These are phyloP conservation scores for Neurospora sp. DNA, from an alignment of 495 filamentous ascomycete genomes.

Conservation along the genomic window DNA sequence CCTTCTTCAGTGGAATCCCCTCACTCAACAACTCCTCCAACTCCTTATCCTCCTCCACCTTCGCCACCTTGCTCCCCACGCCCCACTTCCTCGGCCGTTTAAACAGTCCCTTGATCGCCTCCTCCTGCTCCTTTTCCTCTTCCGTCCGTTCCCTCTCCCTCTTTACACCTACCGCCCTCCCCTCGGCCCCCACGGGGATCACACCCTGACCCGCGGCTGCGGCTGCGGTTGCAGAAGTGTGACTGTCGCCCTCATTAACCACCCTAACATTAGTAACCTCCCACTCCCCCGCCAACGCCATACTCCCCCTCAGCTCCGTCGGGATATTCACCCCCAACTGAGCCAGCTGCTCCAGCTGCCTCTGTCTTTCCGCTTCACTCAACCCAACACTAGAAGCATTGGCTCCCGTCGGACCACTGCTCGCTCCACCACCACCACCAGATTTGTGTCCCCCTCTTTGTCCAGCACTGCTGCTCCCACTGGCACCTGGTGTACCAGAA, in stretches of 20 bases:
- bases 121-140: conserved; percentile 54
- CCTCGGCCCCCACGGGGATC: conserved; percentile 22
- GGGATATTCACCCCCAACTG: conserved; percentile 82
- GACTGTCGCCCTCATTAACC: conserved; percentile 17
- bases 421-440: neutral
- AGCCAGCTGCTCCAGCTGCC: conserved; percentile 75
- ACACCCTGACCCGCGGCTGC: neutral
- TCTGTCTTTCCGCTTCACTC: conserved; percentile 60
- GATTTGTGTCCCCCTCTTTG: neutral
- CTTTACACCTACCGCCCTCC: conserved; percentile 52
- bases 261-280: conserved; percentile 53
- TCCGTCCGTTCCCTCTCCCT: conserved; percentile 54
- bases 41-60: conserved; percentile 54
- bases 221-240: neutral
- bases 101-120: conserved; percentile 43
- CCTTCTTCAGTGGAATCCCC: conserved; percentile 20
- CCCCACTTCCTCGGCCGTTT: conserved; percentile 65
- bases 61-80: conserved; percentile 54
- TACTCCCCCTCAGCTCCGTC: conserved; percentile 61
- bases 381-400: conserved; percentile 23
- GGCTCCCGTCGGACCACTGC: conserved; percentile 6
- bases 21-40: conserved; percentile 61
- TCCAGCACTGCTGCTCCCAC: conserved; percentile 12
- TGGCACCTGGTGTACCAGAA: conserved; percentile 9
- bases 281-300: conserved; percentile 92